A percentile compares a stretch with the other conserved stretches of the same genome.
Evolutionary conservation across 352 stramenopile species (phyloP).

Genomic region (Aphanomyces invadans): DNA sequence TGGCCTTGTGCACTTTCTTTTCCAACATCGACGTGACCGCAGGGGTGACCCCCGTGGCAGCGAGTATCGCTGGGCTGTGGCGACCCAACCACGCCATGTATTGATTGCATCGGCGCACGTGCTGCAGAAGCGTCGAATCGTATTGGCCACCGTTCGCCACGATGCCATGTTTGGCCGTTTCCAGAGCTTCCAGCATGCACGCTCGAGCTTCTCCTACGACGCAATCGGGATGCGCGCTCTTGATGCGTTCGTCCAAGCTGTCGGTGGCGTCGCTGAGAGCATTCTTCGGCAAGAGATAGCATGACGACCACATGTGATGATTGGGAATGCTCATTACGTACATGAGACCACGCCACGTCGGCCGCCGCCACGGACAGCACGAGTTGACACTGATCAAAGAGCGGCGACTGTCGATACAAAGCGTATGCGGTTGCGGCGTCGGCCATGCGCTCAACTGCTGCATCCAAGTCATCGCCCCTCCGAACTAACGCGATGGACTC

Average conservation of each 20-base stretch:
- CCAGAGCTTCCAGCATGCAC: not conserved
- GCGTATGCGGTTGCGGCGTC: constrained; percentile 7
- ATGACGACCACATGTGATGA: no score
- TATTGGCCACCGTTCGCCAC: not conserved
- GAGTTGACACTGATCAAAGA: constrained; percentile 22
- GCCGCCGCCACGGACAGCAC: constrained; percentile 3
- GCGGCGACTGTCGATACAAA: not conserved
- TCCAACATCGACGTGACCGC: not conserved
- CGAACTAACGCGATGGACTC: not conserved
- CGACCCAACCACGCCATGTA: not conserved
- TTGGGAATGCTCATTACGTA: no score
- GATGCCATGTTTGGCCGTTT: not conserved
- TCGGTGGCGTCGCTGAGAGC: not conserved
- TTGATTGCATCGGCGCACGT: constrained; percentile 2
- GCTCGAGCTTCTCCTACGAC: not conserved
- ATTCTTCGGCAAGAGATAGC: no score
- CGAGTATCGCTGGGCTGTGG: not conserved
- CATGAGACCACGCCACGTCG: constrained; percentile 17
- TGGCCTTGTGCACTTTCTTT: not conserved
- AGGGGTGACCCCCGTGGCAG: not conserved
- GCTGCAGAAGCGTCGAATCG: not conserved
- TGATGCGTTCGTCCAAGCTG: not conserved
- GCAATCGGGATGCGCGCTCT: not conserved
- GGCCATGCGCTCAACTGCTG: not conserved
- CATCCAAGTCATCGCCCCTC: not conserved